Evolutionary conservation across 495 filamentous ascomycete species (phyloP).

Genomic region (Parathielavia hyrcaniae): DNA sequence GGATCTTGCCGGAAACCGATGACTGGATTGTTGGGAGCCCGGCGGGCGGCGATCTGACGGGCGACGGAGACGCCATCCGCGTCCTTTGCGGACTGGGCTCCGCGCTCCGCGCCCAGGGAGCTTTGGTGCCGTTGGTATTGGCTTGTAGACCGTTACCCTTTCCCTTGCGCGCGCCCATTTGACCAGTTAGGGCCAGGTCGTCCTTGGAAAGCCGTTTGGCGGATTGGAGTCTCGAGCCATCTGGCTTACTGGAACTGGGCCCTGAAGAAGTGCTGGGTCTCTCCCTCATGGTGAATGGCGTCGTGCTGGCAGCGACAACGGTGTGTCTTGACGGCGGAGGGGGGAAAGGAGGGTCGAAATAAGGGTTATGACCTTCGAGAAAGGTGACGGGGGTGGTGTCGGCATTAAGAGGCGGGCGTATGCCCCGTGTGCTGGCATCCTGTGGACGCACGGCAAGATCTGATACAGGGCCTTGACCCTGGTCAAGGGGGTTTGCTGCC

Average conservation of each 20-base stretch:
- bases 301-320: slow-evolving; percentile 24
- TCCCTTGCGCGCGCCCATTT: slow-evolving; percentile 17
- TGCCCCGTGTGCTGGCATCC: slow-evolving; percentile 24
- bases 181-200: slow-evolving; percentile 41
- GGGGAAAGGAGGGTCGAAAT: slow-evolving; percentile 36
- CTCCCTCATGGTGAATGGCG: slow-evolving; percentile 30
- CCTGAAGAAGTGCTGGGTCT: slow-evolving; percentile 42
- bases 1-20: slow-evolving; percentile 31
- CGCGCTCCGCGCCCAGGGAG: slow-evolving; percentile 40
- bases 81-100: slow-evolving; percentile 34
- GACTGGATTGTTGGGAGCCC: slow-evolving; percentile 40
- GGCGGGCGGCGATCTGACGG: slow-evolving; percentile 25
- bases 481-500: slow-evolving; percentile 31
- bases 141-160: slow-evolving; percentile 24
- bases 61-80: slow-evolving; percentile 20
- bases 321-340: slow-evolving; percentile 26
- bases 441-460: slow-evolving; percentile 34
- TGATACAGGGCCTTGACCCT: slow-evolving; percentile 43
- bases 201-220: slow-evolving; percentile 44
- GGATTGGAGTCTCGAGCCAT: slow-evolving; percentile 24
- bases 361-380: slow-evolving; percentile 31
- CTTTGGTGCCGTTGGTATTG: slow-evolving; percentile 18
- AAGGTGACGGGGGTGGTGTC: slow-evolving; percentile 29
- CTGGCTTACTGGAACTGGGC: slow-evolving; percentile 19
- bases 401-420: slow-evolving; percentile 31